Conservation (phyloP, 2,329 filamentous ascomycete species). For the Diaporthe sp. region DNA sequence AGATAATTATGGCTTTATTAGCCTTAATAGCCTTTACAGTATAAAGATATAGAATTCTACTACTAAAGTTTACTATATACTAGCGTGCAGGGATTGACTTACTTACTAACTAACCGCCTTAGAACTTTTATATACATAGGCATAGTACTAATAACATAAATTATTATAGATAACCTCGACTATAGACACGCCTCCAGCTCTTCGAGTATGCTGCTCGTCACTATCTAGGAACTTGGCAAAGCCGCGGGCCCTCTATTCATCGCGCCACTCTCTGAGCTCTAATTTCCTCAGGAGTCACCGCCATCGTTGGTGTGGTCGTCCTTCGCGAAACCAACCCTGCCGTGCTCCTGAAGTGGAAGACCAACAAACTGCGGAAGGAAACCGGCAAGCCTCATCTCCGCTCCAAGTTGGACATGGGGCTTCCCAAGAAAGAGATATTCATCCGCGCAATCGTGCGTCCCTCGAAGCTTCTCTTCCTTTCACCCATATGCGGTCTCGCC, state of each 20-base stretch:
- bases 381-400: neutral
- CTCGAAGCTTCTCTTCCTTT: neutral
- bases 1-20: conserved; percentile 61
- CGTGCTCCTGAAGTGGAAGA: neutral
- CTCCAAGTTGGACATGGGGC: neutral
- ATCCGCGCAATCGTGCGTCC: neutral
- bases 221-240: conserved; percentile 76
- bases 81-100: neutral
- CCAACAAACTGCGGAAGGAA: neutral
- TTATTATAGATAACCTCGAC: conserved; percentile 60
- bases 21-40: conserved; percentile 67
- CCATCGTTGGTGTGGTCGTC: neutral
- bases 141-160: conserved; percentile 62
- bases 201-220: conserved; percentile 71
- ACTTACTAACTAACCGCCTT: neutral
- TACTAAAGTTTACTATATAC: neutral
- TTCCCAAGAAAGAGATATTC: neutral
- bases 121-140: conserved; percentile 69
- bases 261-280: conserved; percentile 70
- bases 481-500: neutral
- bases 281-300: neutral
- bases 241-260: conserved; percentile 69
- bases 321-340: neutral
- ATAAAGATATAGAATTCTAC: conserved; percentile 47
- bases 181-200: conserved; percentile 52